Percentiles rank a stretch among this genome's conserved stretches.
These are phyloP conservation scores for Stachybotrys chartarum DNA, from an alignment of 2,329 filamentous ascomycete species.

Conservation along the genomic window DNA sequence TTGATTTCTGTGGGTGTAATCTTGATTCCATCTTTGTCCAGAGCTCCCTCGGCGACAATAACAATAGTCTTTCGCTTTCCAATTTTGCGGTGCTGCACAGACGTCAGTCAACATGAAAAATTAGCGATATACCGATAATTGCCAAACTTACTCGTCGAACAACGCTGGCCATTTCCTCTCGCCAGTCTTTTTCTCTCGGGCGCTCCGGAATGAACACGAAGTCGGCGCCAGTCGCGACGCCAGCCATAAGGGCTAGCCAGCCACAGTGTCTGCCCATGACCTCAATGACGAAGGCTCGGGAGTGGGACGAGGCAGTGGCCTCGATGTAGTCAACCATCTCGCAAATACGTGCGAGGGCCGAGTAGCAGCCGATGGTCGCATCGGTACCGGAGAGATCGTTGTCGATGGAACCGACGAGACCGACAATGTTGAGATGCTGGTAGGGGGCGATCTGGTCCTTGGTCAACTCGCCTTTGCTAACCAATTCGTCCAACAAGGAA, in stretches of 20 bases:
- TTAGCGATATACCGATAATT: background rate
- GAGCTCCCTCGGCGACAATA: constrained; percentile 92
- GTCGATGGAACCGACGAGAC: constrained; percentile 93
- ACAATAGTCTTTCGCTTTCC: constrained; percentile 98
- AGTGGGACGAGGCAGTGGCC: constrained; percentile 88
- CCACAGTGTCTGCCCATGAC: constrained; percentile 98
- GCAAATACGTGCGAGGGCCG: constrained; percentile 85
- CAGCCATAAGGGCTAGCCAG: constrained; percentile 94
- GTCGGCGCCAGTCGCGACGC: constrained; percentile 89
- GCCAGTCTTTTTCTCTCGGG: constrained; percentile 81
- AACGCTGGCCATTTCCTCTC: constrained; percentile 75
- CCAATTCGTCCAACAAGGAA: constrained; percentile 75
- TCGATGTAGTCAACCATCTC: constrained; percentile 96
- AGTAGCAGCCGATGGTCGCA: constrained; percentile 95
- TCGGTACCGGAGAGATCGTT: constrained; percentile 97
- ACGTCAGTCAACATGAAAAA: background rate
- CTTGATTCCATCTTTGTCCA: constrained; percentile 75
- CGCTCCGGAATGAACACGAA: constrained; percentile 97
- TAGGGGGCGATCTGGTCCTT: constrained; percentile 67
- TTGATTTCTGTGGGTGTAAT: constrained; percentile 79
- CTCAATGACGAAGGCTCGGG: constrained; percentile 93
- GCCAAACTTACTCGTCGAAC: constrained; percentile 55
- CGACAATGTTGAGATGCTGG: constrained; percentile 88
- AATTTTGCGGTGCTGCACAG: constrained; percentile 64
- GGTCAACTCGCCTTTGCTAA: constrained; percentile 64